These are phyloP conservation scores for Gossypium gossypioides DNA, from an alignment of 441 rosid genomes.

Conservation along the genomic window DNA sequence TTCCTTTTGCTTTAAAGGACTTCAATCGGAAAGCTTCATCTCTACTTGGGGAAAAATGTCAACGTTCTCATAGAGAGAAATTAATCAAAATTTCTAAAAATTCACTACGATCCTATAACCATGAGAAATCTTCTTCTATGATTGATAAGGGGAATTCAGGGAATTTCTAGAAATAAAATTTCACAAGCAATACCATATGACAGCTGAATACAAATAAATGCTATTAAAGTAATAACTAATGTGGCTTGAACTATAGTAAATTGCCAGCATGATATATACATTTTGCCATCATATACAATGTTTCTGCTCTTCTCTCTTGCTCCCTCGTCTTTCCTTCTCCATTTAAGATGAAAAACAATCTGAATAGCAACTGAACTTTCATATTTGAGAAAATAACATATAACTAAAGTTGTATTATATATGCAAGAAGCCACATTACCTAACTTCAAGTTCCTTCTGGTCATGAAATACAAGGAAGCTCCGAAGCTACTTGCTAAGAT, in stretches of 20 bases:
- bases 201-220: neutral
- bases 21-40: neutral
- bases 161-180: neutral
- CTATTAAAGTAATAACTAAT: too few relatives aligned
- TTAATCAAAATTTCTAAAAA: neutral
- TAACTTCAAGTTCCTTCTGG: conserved; percentile 66
- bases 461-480: conserved; percentile 85
- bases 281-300: neutral
- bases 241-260: neutral
- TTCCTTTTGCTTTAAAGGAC: neutral
- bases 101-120: neutral
- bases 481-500: conserved; percentile 78
- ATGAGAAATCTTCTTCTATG: neutral
- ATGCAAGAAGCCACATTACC: conserved; percentile 36
- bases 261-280: neutral
- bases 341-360: neutral
- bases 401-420: neutral
- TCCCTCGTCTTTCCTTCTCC: too few relatives aligned
- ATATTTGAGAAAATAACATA: neutral
- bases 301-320: neutral
- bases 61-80: neutral
- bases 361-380: neutral
- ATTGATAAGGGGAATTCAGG: neutral
- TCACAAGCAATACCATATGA: neutral
- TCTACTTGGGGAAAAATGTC: neutral